Conservation (phyloP, 208 protist genomes). For the Leishmania aethiopica region DNA sequence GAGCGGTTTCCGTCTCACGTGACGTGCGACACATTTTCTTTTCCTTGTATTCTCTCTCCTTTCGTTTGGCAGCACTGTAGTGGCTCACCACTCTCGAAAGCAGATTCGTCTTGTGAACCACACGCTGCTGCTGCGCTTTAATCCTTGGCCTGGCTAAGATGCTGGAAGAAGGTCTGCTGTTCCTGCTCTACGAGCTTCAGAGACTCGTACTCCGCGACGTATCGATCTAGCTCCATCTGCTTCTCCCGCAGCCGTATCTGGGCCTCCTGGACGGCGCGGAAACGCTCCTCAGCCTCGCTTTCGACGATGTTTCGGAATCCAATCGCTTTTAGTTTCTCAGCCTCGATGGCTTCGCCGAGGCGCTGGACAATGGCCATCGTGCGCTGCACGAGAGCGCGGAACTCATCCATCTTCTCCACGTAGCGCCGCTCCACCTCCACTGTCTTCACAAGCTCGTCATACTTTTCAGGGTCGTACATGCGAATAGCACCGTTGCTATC, state of each 20-base stretch:
- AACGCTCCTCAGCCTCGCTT: constrained; percentile 85
- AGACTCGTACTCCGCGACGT: constrained; percentile 87
- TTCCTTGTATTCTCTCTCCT: not conserved
- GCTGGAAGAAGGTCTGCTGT: constrained; percentile 81
- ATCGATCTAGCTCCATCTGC: constrained; percentile 90
- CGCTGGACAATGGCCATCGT: constrained; percentile 83
- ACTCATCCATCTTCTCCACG: constrained; percentile 86
- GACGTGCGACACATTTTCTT: not conserved
- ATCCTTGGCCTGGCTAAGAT: constrained; percentile 71
- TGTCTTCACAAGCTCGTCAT: constrained; percentile 78
- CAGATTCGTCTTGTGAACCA: not conserved
- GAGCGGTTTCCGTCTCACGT: not conserved
- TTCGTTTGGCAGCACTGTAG: not conserved
- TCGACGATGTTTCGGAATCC: constrained; percentile 88
- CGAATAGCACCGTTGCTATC: constrained; percentile 86
- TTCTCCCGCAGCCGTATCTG: constrained; percentile 88
- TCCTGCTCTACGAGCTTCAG: constrained; percentile 83
- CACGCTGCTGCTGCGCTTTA: constrained; percentile 6
- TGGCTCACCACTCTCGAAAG: not conserved
- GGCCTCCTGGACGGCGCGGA: constrained; percentile 75
- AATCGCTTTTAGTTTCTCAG: constrained; percentile 87
- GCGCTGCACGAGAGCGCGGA: constrained; percentile 76
- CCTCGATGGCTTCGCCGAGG: constrained; percentile 82
- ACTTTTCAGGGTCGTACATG: constrained; percentile 93
- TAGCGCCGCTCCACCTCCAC: constrained; percentile 78